Evolutionary conservation across 305 asterid species (phyloP), one percentile per base, ranked within the genome.

Genomic region (Euphrasia arctica): DNA sequence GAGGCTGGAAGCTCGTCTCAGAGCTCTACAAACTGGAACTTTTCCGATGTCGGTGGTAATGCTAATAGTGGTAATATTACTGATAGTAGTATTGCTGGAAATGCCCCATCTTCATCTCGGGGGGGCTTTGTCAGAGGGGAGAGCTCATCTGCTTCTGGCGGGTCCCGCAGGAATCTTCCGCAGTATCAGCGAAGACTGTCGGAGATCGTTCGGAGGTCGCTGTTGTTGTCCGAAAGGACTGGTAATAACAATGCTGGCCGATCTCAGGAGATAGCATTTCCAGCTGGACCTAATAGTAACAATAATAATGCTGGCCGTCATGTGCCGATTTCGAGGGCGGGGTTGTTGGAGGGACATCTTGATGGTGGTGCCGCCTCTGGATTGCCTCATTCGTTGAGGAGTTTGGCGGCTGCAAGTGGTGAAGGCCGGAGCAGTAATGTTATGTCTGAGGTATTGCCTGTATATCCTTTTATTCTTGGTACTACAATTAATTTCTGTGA

Each of bases 191-290:
- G 82, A 43, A 78, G 95, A 65, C 67, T 81, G 27, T 74, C 97
- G 4, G 98, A 90, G 73, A 72, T 85, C 45, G 89, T 83, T 50
- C 79, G 94, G 7, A 79, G 96, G 75, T 80, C 94, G 65, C 70
- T 80, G 59, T 72, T 80, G 54, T 29, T 77, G 57, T 52, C 57
- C 11, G 32, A 22, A 18, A 81, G 83, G 11, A 80, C 80, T 63
- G 87, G 62, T 52, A 67, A 74, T 58, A 77, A 49, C 64, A 39
- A 65, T 74, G 77, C 67, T 50, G 57, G 65, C 18, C 79, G 78
- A 61, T 36, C 84, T 4, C 90, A 69, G 58, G 94, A 83, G 78
- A 71, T 66, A 65, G 65, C 73, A 4, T 80, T 70, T 79, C 64
- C 81, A 0, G 64, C 85, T 28, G 83, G 78, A 61, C 32, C 95